Percentiles rank a stretch among this genome's conserved stretches.
phyloP scores from a whole-genome alignment of 1,139 yeast genomes.

The Debaryomyces sp. region DNA sequence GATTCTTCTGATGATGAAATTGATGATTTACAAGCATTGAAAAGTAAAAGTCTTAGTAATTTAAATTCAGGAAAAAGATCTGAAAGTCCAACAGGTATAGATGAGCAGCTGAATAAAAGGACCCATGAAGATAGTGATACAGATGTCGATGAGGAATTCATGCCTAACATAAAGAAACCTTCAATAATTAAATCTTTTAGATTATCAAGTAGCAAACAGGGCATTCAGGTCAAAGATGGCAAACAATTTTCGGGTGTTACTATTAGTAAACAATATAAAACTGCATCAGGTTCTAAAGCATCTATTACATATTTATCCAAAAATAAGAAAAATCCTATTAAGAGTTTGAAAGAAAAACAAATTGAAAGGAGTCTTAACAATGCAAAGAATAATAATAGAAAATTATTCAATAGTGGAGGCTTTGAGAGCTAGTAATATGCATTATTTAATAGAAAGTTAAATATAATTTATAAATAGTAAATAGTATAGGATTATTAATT shows the following conservation, averaged over 20 bases:
- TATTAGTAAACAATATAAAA: slow-evolving; percentile 55
- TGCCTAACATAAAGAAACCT: slow-evolving; percentile 47
- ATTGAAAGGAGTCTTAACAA: slow-evolving; percentile 30
- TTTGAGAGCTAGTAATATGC: slow-evolving; percentile 20
- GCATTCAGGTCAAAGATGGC: slow-evolving; percentile 41
- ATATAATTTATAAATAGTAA: slow-evolving; percentile 1
- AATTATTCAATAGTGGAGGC: slow-evolving; percentile 21
- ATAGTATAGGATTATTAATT: neutral
- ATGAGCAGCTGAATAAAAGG: slow-evolving; percentile 15
- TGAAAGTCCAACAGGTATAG: slow-evolving; percentile 21
- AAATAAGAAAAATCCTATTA: slow-evolving; percentile 23
- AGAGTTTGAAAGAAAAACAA: slow-evolving; percentile 31
- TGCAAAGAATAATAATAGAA: slow-evolving; percentile 16
- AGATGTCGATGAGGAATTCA: slow-evolving; percentile 40
- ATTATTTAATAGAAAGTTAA: neutral
- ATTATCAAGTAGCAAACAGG: slow-evolving; percentile 37
- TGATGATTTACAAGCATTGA: slow-evolving; percentile 51
- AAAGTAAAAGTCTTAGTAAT: slow-evolving; percentile 47
- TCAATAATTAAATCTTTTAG: slow-evolving; percentile 53
- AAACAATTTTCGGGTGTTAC: slow-evolving; percentile 55
- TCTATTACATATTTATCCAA: slow-evolving; percentile 59
- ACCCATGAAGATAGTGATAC: slow-evolving; percentile 23
- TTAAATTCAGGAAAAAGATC: slow-evolving; percentile 24
- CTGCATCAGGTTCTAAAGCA: slow-evolving; percentile 60
- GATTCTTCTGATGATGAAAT: slow-evolving; percentile 37